phyloP scores from a whole-genome alignment of 2,329 filamentous ascomycete genomes.

The Reticulascus tulasneorum region DNA sequence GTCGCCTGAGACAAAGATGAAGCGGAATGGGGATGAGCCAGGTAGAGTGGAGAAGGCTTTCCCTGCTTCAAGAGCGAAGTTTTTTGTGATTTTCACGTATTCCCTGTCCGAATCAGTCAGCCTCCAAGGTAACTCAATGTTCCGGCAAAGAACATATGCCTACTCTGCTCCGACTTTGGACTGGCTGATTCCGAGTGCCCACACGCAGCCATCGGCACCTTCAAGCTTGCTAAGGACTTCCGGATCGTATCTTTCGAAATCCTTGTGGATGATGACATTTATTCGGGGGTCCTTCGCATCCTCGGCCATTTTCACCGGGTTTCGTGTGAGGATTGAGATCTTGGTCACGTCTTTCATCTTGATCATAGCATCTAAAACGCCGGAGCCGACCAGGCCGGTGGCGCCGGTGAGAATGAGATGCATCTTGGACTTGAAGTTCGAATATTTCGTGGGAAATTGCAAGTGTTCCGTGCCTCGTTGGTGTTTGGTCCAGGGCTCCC shows the following conservation, averaged over 20 bases:
- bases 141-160: constrained; percentile 17
- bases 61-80: constrained; percentile 62
- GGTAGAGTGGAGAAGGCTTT: constrained; percentile 50
- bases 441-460: too few species aligned
- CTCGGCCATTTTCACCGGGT: constrained; percentile 60
- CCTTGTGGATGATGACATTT: constrained; percentile 63
- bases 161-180: constrained; percentile 56
- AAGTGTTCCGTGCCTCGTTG: too few species aligned
- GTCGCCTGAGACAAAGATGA: constrained; percentile 66
- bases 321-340: constrained; percentile 64
- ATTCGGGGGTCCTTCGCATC: constrained; percentile 53
- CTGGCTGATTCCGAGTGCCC: constrained; percentile 67
- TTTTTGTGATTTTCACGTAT: constrained; percentile 65
- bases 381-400: constrained; percentile 62
- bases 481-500: too few species aligned
- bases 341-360: constrained; percentile 52
- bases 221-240: constrained; percentile 55
- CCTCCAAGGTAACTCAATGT: neutral
- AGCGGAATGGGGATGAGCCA: constrained; percentile 54
- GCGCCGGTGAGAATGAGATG: constrained; percentile 67
- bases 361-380: constrained; percentile 59
- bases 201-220: constrained; percentile 66
- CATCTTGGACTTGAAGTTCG: too few species aligned
- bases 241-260: constrained; percentile 59
- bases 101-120: constrained; percentile 31